Conservation (phyloP, 495 filamentous ascomycete genomes). For the Zalerion maritima region DNA sequence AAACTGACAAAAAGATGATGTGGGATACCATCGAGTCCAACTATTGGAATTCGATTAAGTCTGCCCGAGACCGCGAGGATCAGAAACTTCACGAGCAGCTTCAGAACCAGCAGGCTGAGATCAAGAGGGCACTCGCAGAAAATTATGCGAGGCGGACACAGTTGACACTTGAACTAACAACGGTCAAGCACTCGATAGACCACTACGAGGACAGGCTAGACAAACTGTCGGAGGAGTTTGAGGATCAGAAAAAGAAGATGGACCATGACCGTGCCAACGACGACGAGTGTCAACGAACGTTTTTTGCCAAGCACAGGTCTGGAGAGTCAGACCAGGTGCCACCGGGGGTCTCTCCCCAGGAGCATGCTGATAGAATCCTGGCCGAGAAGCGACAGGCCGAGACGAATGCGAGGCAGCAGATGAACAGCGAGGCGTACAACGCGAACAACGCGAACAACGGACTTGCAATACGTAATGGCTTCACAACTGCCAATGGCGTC, state of each 20-base stretch:
- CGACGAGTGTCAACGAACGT: conserved; percentile 5
- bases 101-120: conserved; percentile 1
- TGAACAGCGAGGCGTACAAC: background rate
- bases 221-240: background rate
- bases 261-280: background rate
- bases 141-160: conserved; percentile 4
- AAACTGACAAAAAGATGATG: too few species aligned
- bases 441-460: too few species aligned
- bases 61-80: conserved; percentile 9
- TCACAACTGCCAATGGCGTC: too few species aligned
- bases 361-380: too few species aligned
- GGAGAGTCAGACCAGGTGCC: too few species aligned
- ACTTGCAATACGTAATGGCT: too few species aligned
- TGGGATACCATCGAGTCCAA: conserved; percentile 18
- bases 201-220: conserved; percentile 5
- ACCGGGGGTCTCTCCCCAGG: too few species aligned
- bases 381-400: too few species aligned
- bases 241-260: background rate
- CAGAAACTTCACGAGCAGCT: conserved; percentile 1
- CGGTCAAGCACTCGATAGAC: too few species aligned
- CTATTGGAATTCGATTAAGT: conserved; percentile 10
- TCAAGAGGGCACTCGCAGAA: conserved; percentile 1
- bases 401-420: conserved; percentile 1
- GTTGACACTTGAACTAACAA: too few species aligned
- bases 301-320: too few species aligned